phyloP scores from a whole-genome alignment of 495 filamentous ascomycete genomes.

The Neurospora sp. region DNA sequence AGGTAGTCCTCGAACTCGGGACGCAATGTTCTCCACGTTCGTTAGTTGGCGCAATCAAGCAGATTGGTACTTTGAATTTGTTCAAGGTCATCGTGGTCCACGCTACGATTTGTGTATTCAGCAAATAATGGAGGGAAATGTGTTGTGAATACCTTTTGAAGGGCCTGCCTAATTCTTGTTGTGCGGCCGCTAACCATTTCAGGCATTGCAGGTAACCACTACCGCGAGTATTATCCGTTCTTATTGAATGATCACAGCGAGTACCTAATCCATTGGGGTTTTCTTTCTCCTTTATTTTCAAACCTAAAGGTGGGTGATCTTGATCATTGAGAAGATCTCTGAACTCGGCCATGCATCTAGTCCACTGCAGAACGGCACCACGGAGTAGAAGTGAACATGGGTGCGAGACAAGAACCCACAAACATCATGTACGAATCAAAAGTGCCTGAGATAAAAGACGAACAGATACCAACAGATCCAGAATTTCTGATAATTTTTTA shows the following conservation, averaged over 20 bases:
- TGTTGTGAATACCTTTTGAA: background rate
- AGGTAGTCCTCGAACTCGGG: background rate
- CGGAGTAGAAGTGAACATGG: background rate
- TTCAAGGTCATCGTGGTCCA: background rate
- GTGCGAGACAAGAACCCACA: background rate
- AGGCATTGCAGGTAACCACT: background rate
- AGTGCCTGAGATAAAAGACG: background rate
- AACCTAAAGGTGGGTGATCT: background rate
- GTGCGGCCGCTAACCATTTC: background rate
- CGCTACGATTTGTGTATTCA: background rate
- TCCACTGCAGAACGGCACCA: background rate
- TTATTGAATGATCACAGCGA: background rate
- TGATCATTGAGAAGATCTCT: background rate
- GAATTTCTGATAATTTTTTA: too few species aligned
- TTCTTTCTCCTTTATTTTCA: background rate
- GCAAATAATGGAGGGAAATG: background rate
- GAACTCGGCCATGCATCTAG: background rate
- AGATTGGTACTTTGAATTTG: background rate
- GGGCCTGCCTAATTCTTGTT: background rate
- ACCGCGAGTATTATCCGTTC: background rate
- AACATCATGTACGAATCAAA: background rate
- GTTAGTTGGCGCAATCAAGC: background rate
- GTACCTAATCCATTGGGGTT: background rate
- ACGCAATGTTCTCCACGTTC: background rate
- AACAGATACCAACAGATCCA: background rate